Percentiles rank a stretch among this genome's conserved stretches.
Conservation (phyloP, 2,329 filamentous ascomycete species). For the Neospermospora avenae region DNA sequence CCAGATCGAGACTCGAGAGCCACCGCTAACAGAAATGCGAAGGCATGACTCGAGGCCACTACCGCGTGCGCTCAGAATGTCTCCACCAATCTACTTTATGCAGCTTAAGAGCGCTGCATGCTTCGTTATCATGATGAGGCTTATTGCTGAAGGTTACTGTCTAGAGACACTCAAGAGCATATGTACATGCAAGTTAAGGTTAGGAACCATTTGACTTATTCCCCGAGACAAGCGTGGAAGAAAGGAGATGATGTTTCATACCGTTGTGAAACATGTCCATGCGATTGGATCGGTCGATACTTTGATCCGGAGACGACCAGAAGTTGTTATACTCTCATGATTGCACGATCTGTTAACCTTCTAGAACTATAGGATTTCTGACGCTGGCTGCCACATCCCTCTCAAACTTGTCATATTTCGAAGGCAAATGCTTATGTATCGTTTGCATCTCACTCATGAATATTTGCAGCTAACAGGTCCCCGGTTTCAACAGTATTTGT, state of each 20-base stretch:
- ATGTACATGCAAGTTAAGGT: background rate
- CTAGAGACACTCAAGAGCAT: too few relatives aligned
- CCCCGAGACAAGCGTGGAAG: background rate
- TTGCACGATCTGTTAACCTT: too few relatives aligned
- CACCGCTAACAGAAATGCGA: background rate
- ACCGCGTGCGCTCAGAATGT: background rate
- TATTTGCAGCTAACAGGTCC: background rate
- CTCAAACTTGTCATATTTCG: background rate
- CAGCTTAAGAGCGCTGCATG: background rate
- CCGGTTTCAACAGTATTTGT: background rate
- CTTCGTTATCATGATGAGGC: too few relatives aligned
- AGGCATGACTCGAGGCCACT: background rate
- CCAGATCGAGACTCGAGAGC: background rate
- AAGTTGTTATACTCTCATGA: too few relatives aligned
- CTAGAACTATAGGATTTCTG: too few relatives aligned
- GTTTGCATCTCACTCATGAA: background rate
- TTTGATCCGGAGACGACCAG: background rate
- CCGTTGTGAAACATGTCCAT: background rate
- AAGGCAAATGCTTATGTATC: background rate
- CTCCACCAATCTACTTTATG: background rate
- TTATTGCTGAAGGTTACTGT: too few relatives aligned
- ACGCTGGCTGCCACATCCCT: background rate
- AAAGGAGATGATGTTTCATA: background rate
- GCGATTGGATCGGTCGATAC: background rate
- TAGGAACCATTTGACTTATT: background rate